Percentiles rank a stretch among this genome's conserved stretches.
These are phyloP conservation scores for Pontederia crassipes DNA, from an alignment of 176 grass and related monocot genomes.

Conservation along the genomic window DNA sequence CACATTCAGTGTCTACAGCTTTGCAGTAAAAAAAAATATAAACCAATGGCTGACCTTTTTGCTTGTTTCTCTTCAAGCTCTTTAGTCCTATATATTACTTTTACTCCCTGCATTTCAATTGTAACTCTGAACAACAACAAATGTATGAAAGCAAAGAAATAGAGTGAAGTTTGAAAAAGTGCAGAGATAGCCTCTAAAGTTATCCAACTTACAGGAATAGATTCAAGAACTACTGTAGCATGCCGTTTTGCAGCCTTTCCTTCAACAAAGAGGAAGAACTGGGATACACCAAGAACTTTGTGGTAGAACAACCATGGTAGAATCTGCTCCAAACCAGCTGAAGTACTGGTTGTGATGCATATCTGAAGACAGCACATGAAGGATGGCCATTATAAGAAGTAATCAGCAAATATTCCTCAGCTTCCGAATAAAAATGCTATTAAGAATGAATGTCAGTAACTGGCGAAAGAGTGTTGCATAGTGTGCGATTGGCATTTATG, in stretches of 20 bases:
- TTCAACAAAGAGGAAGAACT: constrained; percentile 91
- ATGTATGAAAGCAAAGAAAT: not conserved
- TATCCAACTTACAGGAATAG: constrained; percentile 48
- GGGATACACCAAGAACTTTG: constrained; percentile 69
- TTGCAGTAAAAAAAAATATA: not conserved
- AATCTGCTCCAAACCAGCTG: constrained; percentile 83
- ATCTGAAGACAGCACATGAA: constrained; percentile 28
- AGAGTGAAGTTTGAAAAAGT: not conserved
- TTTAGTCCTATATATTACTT: constrained; percentile 77
- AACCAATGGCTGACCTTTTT: constrained; percentile 35
- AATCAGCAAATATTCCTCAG: not conserved
- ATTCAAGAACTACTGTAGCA: constrained; percentile 66
- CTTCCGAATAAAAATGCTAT: not conserved
- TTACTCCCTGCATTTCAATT: constrained; percentile 52
- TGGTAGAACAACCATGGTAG: constrained; percentile 92
- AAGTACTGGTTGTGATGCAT: constrained; percentile 79
- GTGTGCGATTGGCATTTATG: too few relatives aligned
- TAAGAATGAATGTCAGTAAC: not conserved
- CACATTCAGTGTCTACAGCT: not conserved
- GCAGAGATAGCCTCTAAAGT: not conserved
- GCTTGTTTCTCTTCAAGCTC: constrained; percentile 85
- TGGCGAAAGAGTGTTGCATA: not conserved
- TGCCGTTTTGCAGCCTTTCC: constrained; percentile 74
- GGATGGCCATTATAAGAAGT: too few relatives aligned
- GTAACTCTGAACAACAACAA: constrained; percentile 1